Percentiles rank a stretch among this genome's conserved stretches.
phyloP scores from a whole-genome alignment of 257 asterid species.

The Solanum dulcamara region DNA sequence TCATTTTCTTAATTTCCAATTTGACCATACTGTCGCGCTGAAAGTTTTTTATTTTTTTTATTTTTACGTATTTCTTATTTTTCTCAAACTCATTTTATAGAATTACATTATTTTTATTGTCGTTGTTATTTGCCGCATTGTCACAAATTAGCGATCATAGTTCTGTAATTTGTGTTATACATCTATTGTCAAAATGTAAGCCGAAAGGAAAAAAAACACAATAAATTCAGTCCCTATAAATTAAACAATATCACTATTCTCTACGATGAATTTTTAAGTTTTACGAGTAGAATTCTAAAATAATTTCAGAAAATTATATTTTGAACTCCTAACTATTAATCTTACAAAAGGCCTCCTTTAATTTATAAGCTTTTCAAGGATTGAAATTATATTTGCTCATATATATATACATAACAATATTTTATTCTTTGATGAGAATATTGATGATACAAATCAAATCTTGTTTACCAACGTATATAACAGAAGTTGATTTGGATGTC shows the following conservation, averaged over 20 bases:
- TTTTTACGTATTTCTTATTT: too few relatives aligned
- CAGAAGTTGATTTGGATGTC: not conserved
- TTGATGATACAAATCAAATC: too few relatives aligned
- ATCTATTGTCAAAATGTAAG: too few relatives aligned
- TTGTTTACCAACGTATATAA: too few relatives aligned
- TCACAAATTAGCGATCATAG: not conserved
- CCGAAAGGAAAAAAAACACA: too few relatives aligned
- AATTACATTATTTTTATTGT: not conserved
- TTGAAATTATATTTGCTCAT: too few relatives aligned
- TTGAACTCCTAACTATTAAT: too few relatives aligned
- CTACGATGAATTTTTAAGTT: not conserved
- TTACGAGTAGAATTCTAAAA: too few relatives aligned
- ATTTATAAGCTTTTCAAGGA: not conserved
- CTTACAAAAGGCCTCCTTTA: not conserved
- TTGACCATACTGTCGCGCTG: not conserved
- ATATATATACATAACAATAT: not conserved
- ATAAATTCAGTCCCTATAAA: not conserved
- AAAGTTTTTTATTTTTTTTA: too few relatives aligned
- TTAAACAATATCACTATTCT: not conserved
- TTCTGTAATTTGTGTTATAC: not conserved
- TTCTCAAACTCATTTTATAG: not conserved
- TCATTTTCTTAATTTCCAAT: not conserved
- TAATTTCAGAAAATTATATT: too few relatives aligned
- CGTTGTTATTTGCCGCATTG: not conserved
- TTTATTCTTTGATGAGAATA: too few relatives aligned